Evolutionary conservation across 139 green algal species (phyloP).

Genomic region (Desmodesmus armatus): DNA sequence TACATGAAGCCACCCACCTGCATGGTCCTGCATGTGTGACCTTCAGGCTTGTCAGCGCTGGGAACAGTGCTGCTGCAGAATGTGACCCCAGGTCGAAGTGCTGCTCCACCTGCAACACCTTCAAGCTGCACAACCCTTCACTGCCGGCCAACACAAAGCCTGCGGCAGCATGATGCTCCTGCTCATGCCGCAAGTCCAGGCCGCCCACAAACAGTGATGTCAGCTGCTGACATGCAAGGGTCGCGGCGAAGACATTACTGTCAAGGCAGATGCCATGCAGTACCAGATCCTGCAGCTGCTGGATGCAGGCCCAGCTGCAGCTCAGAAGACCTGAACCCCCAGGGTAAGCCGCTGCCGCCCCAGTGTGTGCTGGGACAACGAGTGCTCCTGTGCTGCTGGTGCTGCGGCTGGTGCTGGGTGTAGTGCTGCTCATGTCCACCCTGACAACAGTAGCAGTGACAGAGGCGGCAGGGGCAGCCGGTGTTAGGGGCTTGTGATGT

Average conservation of each 20-base stretch:
- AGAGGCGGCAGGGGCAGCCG: too few species aligned
- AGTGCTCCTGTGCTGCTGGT: too few species aligned
- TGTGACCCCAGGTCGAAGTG: not conserved
- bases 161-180: too few species aligned
- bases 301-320: conserved; percentile 17
- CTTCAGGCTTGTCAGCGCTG: not conserved
- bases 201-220: conserved; percentile 12
- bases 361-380: too few species aligned
- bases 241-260: conserved; percentile 10
- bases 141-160: too few species aligned
- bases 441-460: too few species aligned
- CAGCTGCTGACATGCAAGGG: not conserved
- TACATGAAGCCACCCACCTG: conserved; percentile 6
- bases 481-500: too few species aligned
- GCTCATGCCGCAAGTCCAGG: conserved; percentile 9
- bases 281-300: conserved; percentile 11
- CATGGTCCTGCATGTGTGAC: not conserved
- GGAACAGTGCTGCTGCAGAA: conserved; percentile 5
- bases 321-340: too few species aligned
- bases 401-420: too few species aligned
- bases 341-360: too few species aligned
- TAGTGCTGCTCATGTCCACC: too few species aligned
- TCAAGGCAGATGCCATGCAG: conserved; percentile 18
- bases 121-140: not conserved
- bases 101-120: conserved; percentile 10